Base-by-base conservation (phyloP, 1,284 basidiomycete genomes). In the Ceratobasidium papillatum region DNA sequence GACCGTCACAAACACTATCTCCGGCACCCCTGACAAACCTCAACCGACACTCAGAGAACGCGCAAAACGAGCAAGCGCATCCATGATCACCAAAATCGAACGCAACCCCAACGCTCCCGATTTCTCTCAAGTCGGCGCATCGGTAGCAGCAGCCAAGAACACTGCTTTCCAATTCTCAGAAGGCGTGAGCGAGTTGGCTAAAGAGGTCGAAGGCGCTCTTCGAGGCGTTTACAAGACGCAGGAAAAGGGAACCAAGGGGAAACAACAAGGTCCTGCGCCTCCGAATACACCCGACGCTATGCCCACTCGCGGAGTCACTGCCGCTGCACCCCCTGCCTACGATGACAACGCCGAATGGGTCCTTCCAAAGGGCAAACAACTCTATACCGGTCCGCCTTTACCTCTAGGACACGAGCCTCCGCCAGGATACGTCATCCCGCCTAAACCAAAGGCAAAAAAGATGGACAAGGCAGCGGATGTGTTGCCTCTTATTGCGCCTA, bases 401-500 rank as follows among this genome's bases (percentile, higher is more conserved):
- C 96, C 95, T 27, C 83, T 98, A 72, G 96, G 95, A 7, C 94
- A 93, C 80, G 95, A 98, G 81, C 93, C 92, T 19, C 95, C 95
- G 56, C 94, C 94, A 38, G 96, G 96, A 25, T 97, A 89, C 82
- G 85, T 86, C 68, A 87, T 87, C 25, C 89, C 91, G 52, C 76
- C 85, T 43, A 84, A 87, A 36, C 82, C 87, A 54, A 61, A 71
- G 43, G 56, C 65, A 22, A 85, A 80, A 62, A 77, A 73, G 74
- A 75, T 17, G 34, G 12, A 80, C 78, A 68, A 82, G 75, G 75
- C 81, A 80, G 77, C 79, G 62, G 59, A 80, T 81, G 58, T 85
- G 0, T 86, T 97, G 12, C 95, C 96, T 51, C 87, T 94, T 56
- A 86, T 99, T 76, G 91, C 94, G 0, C 94, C 96, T 3, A 87